phyloP scores from a whole-genome alignment of 345 rosid species.

The Lumnitzera racemosa region DNA sequence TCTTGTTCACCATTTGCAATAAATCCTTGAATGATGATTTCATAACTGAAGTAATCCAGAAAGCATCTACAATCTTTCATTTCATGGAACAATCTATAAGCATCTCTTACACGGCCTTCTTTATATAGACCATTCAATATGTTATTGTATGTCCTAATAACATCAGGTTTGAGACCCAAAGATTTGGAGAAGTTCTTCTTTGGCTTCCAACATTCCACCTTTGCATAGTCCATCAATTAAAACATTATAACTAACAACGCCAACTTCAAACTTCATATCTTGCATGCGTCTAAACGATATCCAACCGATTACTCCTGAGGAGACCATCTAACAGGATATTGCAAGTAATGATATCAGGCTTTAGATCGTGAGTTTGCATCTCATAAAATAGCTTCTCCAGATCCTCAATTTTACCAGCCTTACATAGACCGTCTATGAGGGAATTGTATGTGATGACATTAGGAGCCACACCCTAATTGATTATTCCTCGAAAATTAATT shows the following conservation, averaged over 20 bases:
- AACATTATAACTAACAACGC: too few relatives aligned
- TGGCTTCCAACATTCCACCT: background rate
- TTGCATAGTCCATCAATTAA: too few relatives aligned
- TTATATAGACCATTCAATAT: slow-evolving; percentile 16
- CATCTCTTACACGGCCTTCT: background rate
- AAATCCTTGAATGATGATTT: background rate
- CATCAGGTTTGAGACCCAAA: slow-evolving; percentile 10
- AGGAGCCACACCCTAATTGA: slow-evolving; percentile 14
- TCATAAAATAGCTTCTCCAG: slow-evolving; percentile 11
- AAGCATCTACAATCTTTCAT: too few relatives aligned
- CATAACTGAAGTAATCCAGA: too few relatives aligned
- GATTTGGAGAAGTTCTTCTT: background rate
- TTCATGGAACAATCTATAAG: too few relatives aligned
- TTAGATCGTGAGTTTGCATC: background rate
- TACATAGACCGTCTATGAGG: slow-evolving; percentile 22
- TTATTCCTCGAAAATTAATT: slow-evolving; percentile 19
- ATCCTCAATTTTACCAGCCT: slow-evolving; percentile 16
- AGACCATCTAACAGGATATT: slow-evolving; percentile 14
- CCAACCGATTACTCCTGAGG: slow-evolving; percentile 8
- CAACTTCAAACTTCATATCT: too few relatives aligned
- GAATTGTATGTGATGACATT: slow-evolving; percentile 14
- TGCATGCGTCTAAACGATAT: too few relatives aligned
- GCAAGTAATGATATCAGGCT: slow-evolving; percentile 5
- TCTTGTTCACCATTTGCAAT: background rate
- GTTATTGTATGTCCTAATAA: slow-evolving; percentile 8